phyloP scores from a whole-genome alignment of 2,329 filamentous ascomycete genomes.

The Xenoacremonium recifei region DNA sequence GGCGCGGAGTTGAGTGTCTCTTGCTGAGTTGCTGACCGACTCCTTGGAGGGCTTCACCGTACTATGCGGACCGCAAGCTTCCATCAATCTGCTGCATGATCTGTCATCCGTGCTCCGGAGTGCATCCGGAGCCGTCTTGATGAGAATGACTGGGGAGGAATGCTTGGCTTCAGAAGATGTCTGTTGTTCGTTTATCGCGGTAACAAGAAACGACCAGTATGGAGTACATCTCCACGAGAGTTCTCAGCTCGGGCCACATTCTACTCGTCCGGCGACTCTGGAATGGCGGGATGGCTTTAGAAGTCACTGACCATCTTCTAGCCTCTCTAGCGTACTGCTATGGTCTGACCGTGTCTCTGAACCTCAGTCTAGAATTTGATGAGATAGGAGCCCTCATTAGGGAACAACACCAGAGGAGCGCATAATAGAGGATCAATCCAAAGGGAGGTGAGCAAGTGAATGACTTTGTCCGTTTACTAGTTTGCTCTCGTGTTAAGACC shows the following conservation, averaged over 20 bases:
- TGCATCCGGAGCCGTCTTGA: no score
- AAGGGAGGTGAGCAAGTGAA: no score
- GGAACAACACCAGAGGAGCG: no score
- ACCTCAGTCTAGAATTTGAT: conserved; percentile 7
- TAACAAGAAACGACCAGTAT: not conserved
- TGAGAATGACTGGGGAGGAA: not conserved
- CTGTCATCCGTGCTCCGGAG: no score
- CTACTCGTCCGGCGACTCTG: conserved; percentile 7
- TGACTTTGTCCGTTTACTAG: no score
- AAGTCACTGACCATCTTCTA: conserved; percentile 16
- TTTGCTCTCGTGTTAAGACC: no score
- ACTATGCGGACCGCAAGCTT: no score
- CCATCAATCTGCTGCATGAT: no score
- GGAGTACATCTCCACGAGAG: not conserved
- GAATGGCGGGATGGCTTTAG: conserved; percentile 15
- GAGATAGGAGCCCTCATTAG: not conserved
- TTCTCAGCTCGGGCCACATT: conserved; percentile 7
- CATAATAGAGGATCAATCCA: no score
- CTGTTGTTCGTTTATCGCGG: no score
- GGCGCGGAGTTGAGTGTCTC: not conserved
- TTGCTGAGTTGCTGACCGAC: no score
- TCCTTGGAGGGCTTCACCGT: no score
- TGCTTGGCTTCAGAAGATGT: not conserved
- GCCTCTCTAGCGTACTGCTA: conserved; percentile 17
- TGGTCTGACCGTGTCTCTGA: conserved; percentile 16